Evolutionary conservation across 2,329 filamentous ascomycete genomes (phyloP), one percentile per base, ranked within the genome.

Genomic region (Xylariaceae sp.): DNA sequence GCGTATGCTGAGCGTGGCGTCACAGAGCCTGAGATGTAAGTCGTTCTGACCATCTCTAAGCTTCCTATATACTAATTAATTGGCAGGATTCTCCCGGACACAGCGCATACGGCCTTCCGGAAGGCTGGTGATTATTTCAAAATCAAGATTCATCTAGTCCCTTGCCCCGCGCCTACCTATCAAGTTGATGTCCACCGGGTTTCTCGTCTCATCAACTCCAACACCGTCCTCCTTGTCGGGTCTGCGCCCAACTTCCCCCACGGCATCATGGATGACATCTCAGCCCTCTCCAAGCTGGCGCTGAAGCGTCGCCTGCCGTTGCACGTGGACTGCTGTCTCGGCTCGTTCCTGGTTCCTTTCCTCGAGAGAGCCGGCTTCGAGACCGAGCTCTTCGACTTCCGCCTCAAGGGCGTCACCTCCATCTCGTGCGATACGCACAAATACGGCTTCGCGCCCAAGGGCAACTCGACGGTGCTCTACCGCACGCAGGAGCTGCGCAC

Each of bases 381-480:
- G 60, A 84, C 89, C 20, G 86, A 89, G 65, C 87, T 86, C 4
- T 98, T 98, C 71, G 95, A 99, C 74, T 99, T 99, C 84, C 87
- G 90, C 53, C 86, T 96, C 56, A 91, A 90, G 65, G 95, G 95
- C 66, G 95, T 99, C 40, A 97, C 93, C 2, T 93, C 89, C 73
- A 98, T 99, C 74, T 92, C 88, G 64, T 96, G 93, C 73, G 95
- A 99, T 73, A 99, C 95, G 2, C 95, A 99, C 83, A 99, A 99
- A 75, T 99, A 99, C 73, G 95, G 95, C 40, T 99, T 99, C 71
- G 95, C 95, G 1, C 95, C 95, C 50, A 99, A 99, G 79, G 95
- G 95, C 65, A 99, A 96, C 81, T 95, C 89, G 50, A 95, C 92
- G 1, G 82, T 96, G 14, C 82, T 99, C 42, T 99, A 99, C 81